phyloP scores from a whole-genome alignment of 768 basidiomycete genomes.

The Tulasnella sp. region DNA sequence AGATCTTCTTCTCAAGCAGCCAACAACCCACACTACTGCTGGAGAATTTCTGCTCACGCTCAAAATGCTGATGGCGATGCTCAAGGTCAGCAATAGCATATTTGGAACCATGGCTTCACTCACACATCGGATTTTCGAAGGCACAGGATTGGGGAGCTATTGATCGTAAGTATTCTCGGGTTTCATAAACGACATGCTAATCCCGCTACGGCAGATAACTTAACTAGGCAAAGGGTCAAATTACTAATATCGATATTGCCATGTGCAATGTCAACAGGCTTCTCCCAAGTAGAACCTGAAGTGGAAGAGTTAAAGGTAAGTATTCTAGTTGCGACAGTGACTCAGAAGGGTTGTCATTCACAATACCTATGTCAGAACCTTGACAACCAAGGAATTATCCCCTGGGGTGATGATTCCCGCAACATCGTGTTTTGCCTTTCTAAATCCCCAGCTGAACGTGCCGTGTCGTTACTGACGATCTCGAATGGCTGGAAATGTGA shows the following conservation, averaged over 20 bases:
- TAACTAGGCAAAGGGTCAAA: constrained; percentile 25
- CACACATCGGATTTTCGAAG: not conserved
- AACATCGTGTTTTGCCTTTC: not conserved
- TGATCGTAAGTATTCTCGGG: constrained; percentile 34
- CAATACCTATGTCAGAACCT: constrained; percentile 31
- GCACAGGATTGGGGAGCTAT: constrained; percentile 43
- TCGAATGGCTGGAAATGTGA: too few relatives aligned
- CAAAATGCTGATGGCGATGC: constrained; percentile 52
- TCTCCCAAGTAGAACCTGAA: constrained; percentile 34
- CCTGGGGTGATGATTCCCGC: constrained; percentile 24
- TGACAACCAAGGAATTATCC: constrained; percentile 37
- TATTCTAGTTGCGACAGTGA: too few relatives aligned
- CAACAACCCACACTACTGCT: constrained; percentile 36
- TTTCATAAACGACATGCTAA: not conserved
- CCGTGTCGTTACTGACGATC: too few relatives aligned
- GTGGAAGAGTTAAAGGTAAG: constrained; percentile 39
- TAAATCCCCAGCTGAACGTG: constrained; percentile 15
- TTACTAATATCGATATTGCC: constrained; percentile 32
- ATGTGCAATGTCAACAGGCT: constrained; percentile 37
- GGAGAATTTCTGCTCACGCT: constrained; percentile 42
- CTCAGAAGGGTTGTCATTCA: not conserved
- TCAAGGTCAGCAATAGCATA: constrained; percentile 33
- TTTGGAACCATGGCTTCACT: too few relatives aligned
- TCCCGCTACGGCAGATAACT: constrained; percentile 34
- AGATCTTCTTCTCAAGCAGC: constrained; percentile 35